Evolutionary conservation across 2,329 filamentous ascomycete species (phyloP).

Genomic region (Arthrobotrys sinensis): DNA sequence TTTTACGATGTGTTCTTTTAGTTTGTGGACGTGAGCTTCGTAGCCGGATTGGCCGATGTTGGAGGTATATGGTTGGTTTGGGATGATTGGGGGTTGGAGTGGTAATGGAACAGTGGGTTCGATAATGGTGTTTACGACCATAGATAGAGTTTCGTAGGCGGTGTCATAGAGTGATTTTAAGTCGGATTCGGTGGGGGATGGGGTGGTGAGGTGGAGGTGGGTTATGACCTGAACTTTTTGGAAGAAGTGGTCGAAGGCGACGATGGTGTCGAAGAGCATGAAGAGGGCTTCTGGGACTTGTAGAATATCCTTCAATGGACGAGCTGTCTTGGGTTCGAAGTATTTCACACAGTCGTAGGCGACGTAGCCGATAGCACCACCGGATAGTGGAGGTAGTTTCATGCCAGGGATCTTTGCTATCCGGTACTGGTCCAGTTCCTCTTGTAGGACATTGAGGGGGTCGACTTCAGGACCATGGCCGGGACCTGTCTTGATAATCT

Average conservation of each 20-base stretch:
- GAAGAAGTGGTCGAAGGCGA: slow-evolving; percentile 95
- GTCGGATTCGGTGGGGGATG: slow-evolving; percentile 70
- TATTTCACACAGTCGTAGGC: slow-evolving; percentile 98
- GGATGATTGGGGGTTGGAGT: slow-evolving; percentile 79
- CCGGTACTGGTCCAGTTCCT: slow-evolving; percentile 82
- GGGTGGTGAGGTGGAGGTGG: slow-evolving; percentile 80
- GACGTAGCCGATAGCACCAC: slow-evolving; percentile 95
- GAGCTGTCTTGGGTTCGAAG: slow-evolving; percentile 96
- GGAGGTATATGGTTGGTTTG: slow-evolving; percentile 85
- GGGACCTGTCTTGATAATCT: slow-evolving; percentile 88
- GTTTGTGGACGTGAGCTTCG: slow-evolving; percentile 84
- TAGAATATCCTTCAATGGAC: slow-evolving; percentile 88
- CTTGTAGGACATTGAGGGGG: slow-evolving; percentile 85
- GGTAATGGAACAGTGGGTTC: slow-evolving; percentile 75
- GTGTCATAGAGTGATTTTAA: slow-evolving; percentile 70
- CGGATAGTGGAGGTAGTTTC: slow-evolving; percentile 86
- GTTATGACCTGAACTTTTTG: slow-evolving; percentile 94
- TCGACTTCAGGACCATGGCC: slow-evolving; percentile 88
- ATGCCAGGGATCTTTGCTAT: slow-evolving; percentile 88
- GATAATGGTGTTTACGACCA: slow-evolving; percentile 45
- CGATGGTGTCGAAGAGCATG: slow-evolving; percentile 95
- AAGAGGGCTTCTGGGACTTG: slow-evolving; percentile 93
- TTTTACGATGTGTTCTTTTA: slow-evolving; percentile 91
- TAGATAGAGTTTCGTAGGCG: slow-evolving; percentile 35
- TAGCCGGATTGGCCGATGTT: slow-evolving; percentile 93